phyloP scores from a whole-genome alignment of 768 basidiomycete genomes.

The Xanthoconium stramineum region DNA sequence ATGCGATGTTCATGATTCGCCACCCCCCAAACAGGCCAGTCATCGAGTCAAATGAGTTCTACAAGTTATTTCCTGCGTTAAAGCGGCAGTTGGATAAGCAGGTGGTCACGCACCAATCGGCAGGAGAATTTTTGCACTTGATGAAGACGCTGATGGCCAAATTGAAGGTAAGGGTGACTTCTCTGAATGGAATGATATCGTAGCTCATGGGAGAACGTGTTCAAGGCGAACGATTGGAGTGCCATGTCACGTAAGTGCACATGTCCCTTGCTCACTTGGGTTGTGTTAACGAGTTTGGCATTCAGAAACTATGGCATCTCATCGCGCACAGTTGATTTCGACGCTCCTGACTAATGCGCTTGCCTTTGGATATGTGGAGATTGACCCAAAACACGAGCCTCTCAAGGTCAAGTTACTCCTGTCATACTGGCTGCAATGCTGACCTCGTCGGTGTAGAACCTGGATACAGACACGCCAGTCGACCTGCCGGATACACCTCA shows the following conservation, averaged over 20 bases:
- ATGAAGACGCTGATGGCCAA: slow-evolving; percentile 69
- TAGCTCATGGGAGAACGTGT: too few relatives aligned
- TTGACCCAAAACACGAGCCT: slow-evolving; percentile 44
- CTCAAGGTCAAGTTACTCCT: slow-evolving; percentile 42
- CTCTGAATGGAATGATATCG: neutral
- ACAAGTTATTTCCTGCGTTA: slow-evolving; percentile 46
- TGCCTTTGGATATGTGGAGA: slow-evolving; percentile 43
- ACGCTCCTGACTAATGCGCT: slow-evolving; percentile 46
- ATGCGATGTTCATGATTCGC: neutral
- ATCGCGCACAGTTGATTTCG: slow-evolving; percentile 43
- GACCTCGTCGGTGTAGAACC: slow-evolving; percentile 35
- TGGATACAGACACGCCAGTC: slow-evolving; percentile 48
- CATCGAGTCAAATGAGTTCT: slow-evolving; percentile 61
- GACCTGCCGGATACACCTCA: slow-evolving; percentile 36
- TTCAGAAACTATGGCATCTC: slow-evolving; percentile 48
- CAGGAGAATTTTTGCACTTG: slow-evolving; percentile 52
- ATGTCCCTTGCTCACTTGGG: neutral
- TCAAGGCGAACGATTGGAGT: slow-evolving; percentile 62
- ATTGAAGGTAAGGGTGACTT: slow-evolving; percentile 42
- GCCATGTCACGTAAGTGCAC: slow-evolving; percentile 52
- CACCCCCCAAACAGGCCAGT: slow-evolving; percentile 39
- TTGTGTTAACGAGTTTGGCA: neutral
- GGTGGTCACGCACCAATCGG: slow-evolving; percentile 44
- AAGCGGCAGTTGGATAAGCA: slow-evolving; percentile 49
- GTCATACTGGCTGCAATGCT: neutral